These are phyloP conservation scores for Pseudonitzschia pungens DNA, from an alignment of 108 stramenopile genomes.

Conservation along the genomic window DNA sequence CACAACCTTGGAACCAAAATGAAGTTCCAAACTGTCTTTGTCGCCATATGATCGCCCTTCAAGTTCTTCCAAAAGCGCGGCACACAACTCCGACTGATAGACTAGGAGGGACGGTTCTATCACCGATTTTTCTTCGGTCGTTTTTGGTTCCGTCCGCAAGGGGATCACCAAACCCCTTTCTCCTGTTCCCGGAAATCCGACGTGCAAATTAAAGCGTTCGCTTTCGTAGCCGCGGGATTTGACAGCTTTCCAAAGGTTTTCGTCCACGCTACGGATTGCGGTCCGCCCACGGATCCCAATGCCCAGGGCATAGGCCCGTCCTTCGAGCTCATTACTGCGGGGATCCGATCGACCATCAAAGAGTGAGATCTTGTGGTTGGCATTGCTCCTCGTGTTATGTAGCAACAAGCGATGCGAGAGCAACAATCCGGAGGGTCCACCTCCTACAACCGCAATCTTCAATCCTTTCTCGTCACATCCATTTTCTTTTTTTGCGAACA, in stretches of 20 bases:
- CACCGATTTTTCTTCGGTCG: not conserved
- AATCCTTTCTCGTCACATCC: not conserved
- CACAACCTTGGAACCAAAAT: conserved; percentile 3
- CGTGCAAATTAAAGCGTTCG: conserved; percentile 66
- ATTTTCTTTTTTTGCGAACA: too few species aligned
- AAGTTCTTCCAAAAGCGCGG: conserved; percentile 58
- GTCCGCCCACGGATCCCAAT: conserved; percentile 63
- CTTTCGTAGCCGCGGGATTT: conserved; percentile 54
- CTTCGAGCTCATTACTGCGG: conserved; percentile 19
- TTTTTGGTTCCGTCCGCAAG: conserved; percentile 38
- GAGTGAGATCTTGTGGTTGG: conserved; percentile 34
- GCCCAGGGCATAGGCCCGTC: conserved; percentile 71
- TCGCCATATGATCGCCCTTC: conserved; percentile 31
- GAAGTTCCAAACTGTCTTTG: conserved; percentile 13
- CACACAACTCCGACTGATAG: conserved; percentile 78
- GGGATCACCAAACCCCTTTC: conserved; percentile 31
- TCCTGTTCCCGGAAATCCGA: not conserved
- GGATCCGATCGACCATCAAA: conserved; percentile 71
- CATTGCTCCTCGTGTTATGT: not conserved
- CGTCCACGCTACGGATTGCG: conserved; percentile 59
- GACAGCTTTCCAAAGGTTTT: conserved; percentile 56
- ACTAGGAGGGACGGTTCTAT: conserved; percentile 65
- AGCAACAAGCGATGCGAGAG: conserved; percentile 59
- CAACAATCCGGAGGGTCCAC: conserved; percentile 70
- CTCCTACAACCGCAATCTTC: conserved; percentile 42